Conservation (phyloP, 2,329 filamentous ascomycete genomes). For the Penicillium sp. region DNA sequence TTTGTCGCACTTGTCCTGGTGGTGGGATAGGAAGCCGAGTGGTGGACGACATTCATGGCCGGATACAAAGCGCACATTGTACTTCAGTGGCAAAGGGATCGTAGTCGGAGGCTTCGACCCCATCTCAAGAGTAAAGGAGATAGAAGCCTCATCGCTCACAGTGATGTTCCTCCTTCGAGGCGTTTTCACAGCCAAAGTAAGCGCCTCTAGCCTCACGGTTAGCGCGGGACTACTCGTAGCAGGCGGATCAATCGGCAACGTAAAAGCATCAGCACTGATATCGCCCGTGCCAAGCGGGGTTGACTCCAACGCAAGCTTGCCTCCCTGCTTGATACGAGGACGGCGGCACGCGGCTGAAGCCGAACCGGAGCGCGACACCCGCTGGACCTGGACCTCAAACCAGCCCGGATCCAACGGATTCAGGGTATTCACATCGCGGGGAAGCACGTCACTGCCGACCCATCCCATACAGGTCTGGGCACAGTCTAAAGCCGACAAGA, state of each 20-base stretch:
- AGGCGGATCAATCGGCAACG: slow-evolving; percentile 36
- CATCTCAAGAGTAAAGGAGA: slow-evolving; percentile 26
- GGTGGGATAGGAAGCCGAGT: slow-evolving; percentile 28
- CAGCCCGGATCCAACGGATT: slow-evolving; percentile 46
- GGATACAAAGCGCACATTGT: slow-evolving; percentile 57
- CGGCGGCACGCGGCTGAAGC: slow-evolving; percentile 27
- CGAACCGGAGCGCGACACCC: slow-evolving; percentile 17
- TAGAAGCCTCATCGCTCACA: slow-evolving; percentile 25
- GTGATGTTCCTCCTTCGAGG: slow-evolving; percentile 14
- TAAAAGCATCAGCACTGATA: slow-evolving; percentile 40
- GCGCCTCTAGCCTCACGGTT: slow-evolving; percentile 22
- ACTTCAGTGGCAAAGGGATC: slow-evolving; percentile 43
- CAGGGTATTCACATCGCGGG: slow-evolving; percentile 32
- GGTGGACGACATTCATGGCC: slow-evolving; percentile 56
- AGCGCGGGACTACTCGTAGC: slow-evolving; percentile 9
- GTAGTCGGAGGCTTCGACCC: slow-evolving; percentile 8
- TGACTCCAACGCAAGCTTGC: slow-evolving; percentile 40
- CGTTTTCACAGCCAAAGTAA: slow-evolving; percentile 27
- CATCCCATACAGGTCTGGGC: slow-evolving; percentile 58
- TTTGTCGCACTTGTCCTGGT: not conserved
- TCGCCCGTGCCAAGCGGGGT: slow-evolving; percentile 42
- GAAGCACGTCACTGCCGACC: slow-evolving; percentile 47
- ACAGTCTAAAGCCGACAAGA: slow-evolving; percentile 49
- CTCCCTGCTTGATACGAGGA: slow-evolving; percentile 47
- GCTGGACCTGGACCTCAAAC: slow-evolving; percentile 49